These are phyloP conservation scores for Dimocarpus longan DNA, from an alignment of 345 rosid genomes.

Conservation along the genomic window DNA sequence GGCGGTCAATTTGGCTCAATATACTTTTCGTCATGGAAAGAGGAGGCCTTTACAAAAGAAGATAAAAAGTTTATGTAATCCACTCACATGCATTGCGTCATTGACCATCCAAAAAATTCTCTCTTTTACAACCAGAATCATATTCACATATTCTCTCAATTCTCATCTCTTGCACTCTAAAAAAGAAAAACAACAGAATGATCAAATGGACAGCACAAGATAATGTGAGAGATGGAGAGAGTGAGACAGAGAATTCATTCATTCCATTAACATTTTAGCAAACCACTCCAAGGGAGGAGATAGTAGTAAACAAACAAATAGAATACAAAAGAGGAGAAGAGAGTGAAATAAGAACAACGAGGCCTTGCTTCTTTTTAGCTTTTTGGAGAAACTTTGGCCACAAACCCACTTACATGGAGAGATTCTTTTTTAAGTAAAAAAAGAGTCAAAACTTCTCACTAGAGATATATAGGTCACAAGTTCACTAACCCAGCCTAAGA, in stretches of 20 bases:
- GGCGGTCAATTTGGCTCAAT: neutral
- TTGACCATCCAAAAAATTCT: slow-evolving; percentile 1
- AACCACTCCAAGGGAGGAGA: slow-evolving; percentile 47
- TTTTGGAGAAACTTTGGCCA: slow-evolving; percentile 41
- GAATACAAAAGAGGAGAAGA: slow-evolving; percentile 35
- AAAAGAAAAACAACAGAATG: neutral
- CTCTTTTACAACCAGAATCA: neutral
- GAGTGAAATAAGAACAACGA: neutral
- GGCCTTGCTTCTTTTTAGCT: slow-evolving; percentile 52
- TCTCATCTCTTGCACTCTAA: neutral
- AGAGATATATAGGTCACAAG: slow-evolving; percentile 31
- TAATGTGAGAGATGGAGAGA: neutral
- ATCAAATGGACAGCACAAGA: neutral
- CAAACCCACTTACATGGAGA: slow-evolving; percentile 47
- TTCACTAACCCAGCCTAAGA: slow-evolving; percentile 41
- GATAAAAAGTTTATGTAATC: slow-evolving; percentile 2
- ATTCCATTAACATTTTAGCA: slow-evolving; percentile 34
- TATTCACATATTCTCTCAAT: neutral
- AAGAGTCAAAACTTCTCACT: slow-evolving; percentile 58
- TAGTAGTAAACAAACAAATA: slow-evolving; percentile 35
- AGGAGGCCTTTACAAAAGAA: neutral
- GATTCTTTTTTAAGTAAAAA: slow-evolving; percentile 15
- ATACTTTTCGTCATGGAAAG: neutral
- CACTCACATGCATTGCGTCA: slow-evolving; percentile 15
- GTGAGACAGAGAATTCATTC: neutral